phyloP scores from a whole-genome alignment of 805 yeast genomes.

The Ascoidea asiatica region DNA sequence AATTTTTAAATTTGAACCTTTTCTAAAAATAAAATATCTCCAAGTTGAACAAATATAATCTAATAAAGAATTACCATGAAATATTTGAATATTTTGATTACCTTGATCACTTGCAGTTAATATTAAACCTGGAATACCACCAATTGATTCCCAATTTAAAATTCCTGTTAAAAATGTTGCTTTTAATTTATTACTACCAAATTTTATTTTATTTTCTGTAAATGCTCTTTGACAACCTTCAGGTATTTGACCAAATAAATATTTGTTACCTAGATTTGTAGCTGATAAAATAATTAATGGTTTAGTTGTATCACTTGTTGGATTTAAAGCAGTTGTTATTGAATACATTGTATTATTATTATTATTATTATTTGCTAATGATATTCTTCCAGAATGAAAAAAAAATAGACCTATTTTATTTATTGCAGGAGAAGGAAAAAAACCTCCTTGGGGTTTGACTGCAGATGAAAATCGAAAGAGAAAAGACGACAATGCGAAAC shows the following conservation, averaged over 20 bases:
- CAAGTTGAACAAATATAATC: conserved; percentile 61
- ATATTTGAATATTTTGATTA: conserved; percentile 37
- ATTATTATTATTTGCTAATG: too few species aligned
- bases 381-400: too few species aligned
- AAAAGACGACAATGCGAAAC: too few species aligned
- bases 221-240: conserved; percentile 80
- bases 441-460: neutral
- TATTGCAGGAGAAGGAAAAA: neutral
- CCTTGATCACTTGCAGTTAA: conserved; percentile 76
- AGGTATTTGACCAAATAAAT: conserved; percentile 65
- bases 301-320: conserved; percentile 31
- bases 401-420: too few species aligned
- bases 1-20: conserved; percentile 39
- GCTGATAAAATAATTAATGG: conserved; percentile 34
- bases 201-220: conserved; percentile 41
- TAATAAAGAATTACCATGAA: conserved; percentile 32
- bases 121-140: conserved; percentile 89
- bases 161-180: conserved; percentile 55
- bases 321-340: conserved; percentile 14
- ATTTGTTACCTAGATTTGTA: conserved; percentile 32
- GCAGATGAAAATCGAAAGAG: neutral
- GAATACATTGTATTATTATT: too few species aligned
- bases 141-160: conserved; percentile 62
- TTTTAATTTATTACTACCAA: conserved; percentile 25
- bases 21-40: conserved; percentile 77